Percentiles rank a stretch among this genome's conserved stretches.
phyloP scores from a whole-genome alignment of 352 stramenopile genomes.

The Phytophthora capsici region DNA sequence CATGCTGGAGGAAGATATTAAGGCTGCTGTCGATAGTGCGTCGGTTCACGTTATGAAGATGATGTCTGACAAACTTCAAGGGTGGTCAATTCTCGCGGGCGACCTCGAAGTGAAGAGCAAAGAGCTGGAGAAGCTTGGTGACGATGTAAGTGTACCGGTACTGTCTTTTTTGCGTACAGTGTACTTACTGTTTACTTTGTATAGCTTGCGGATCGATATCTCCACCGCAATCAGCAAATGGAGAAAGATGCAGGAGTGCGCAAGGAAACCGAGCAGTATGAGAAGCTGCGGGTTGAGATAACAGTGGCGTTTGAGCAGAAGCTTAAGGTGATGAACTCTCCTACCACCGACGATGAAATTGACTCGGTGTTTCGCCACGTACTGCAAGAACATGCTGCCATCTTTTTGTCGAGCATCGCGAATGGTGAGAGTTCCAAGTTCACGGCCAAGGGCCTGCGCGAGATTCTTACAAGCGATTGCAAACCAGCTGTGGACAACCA shows the following conservation, averaged over 20 bases:
- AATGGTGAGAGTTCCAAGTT: slow-evolving; percentile 49
- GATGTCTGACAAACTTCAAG: slow-evolving; percentile 63
- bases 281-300: slow-evolving; percentile 61
- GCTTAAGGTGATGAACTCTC: slow-evolving; percentile 59
- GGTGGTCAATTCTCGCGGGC: slow-evolving; percentile 74
- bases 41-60: slow-evolving; percentile 57
- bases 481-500: slow-evolving; percentile 68
- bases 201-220: slow-evolving; percentile 75
- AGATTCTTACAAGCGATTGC: slow-evolving; percentile 69
- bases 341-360: slow-evolving; percentile 70
- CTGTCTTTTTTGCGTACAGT: slow-evolving; percentile 1
- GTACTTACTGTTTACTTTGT: slow-evolving; percentile 1
- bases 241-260: slow-evolving; percentile 62
- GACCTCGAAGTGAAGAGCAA: slow-evolving; percentile 68
- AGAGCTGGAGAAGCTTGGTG: slow-evolving; percentile 76
- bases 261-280: slow-evolving; percentile 69
- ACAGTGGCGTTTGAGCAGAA: slow-evolving; percentile 61
- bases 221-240: slow-evolving; percentile 69
- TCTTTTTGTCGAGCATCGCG: slow-evolving; percentile 61
- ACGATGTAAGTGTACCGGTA: slow-evolving; percentile 67
- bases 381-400: slow-evolving; percentile 62
- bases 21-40: slow-evolving; percentile 61
- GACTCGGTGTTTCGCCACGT: slow-evolving; percentile 62
- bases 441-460: slow-evolving; percentile 52
- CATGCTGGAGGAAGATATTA: slow-evolving; percentile 68